These are phyloP conservation scores for Dipteronia sinensis DNA, from an alignment of 345 rosid species.

Conservation along the genomic window DNA sequence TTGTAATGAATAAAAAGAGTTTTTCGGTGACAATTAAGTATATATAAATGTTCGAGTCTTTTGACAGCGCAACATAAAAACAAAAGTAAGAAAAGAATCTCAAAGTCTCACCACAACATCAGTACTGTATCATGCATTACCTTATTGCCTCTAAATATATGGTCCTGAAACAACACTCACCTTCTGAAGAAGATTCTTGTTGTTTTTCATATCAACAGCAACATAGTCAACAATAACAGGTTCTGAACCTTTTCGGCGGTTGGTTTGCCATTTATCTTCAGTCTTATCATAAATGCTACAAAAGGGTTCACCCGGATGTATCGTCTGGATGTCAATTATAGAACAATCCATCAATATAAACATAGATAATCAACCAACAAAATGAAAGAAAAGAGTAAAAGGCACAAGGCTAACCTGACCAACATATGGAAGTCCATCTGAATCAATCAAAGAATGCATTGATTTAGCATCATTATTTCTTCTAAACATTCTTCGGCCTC, in stretches of 20 bases:
- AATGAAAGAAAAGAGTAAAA: constrained; percentile 3
- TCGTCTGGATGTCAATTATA: constrained; percentile 46
- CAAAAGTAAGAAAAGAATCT: not conserved
- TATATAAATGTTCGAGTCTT: not conserved
- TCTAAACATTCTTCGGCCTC: constrained; percentile 49
- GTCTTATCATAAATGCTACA: constrained; percentile 65
- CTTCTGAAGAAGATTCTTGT: constrained; percentile 67
- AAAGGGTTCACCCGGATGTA: constrained; percentile 70
- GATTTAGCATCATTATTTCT: constrained; percentile 58
- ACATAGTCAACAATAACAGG: constrained; percentile 78
- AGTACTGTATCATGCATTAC: not conserved
- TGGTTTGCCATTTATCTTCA: constrained; percentile 39
- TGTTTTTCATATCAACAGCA: constrained; percentile 72
- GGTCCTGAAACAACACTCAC: constrained; percentile 31
- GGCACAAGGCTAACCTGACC: constrained; percentile 67
- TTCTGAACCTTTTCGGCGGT: constrained; percentile 68
- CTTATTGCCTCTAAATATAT: not conserved
- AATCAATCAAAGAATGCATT: constrained; percentile 58
- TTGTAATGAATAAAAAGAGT: not conserved
- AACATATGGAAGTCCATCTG: constrained; percentile 92
- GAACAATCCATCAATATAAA: constrained; percentile 4
- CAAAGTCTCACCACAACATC: not conserved
- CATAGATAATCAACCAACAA: not conserved
- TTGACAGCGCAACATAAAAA: not conserved
- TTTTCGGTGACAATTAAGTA: not conserved